Evolutionary conservation across 768 basidiomycete species (phyloP), one percentile per base, ranked within the genome.

Genomic region (Pleurotus giganteus): DNA sequence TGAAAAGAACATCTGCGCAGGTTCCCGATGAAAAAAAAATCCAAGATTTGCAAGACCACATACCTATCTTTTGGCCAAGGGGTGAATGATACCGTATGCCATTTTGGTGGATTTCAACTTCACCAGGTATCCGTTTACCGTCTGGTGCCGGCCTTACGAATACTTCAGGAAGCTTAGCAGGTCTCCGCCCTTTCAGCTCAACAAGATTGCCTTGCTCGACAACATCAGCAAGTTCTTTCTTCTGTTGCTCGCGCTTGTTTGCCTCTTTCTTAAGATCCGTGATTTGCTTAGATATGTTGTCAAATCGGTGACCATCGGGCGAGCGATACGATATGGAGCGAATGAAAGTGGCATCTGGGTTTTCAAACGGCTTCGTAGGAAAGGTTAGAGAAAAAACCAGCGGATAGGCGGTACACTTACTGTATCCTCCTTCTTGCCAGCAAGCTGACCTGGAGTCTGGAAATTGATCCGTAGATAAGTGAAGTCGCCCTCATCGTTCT

Each of bases 361-460:
- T 92, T 71, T 98, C 97, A 63, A 98, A 96, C 0, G 94, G 94
- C 89, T 94, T 15, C 4, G 42, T 47, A 58, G 47, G 61, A 45
- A 27, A 59, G 11, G 39, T 31, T 28, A n/a, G 57, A 57, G 27
- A 52, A 39, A 15, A 39, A 1, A 21, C 53, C 4, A 13, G 12
- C 36, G 11, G 13, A 53, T 4, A 51, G 17, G n/a, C 17, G 17
- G 27, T 44, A 21, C 29, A 64, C 71, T 63, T 58, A 94, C 94
- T 57, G 94, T 98, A 60, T 98, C 97, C 67, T 99, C 97, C 73
- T 99, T 98, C 76, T 96, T 98, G 24, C 97, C 96, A 0, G 94
- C 89, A 23, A 98, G 84, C 65, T 98, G 94, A 46, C 97, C 97
- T 9, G 97, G 97, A 0, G 96, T 97, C 69, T 98, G 94, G 75